These are phyloP conservation scores for Moesziomyces parantarcticus DNA, from an alignment of 1,284 basidiomycete genomes.

Conservation along the genomic window DNA sequence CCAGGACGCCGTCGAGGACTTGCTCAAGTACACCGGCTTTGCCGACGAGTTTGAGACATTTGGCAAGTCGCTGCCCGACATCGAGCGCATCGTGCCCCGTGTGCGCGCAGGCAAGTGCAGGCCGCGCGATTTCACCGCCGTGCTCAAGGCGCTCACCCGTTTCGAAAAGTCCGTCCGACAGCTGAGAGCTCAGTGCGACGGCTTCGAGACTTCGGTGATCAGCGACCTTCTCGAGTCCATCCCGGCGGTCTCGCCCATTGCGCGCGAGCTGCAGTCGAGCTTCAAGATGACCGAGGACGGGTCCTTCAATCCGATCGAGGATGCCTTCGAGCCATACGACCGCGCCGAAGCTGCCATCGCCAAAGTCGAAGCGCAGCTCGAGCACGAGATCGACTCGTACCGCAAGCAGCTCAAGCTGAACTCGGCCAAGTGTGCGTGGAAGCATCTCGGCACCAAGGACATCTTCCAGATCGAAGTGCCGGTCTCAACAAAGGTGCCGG, in stretches of 20 bases:
- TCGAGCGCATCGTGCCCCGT: slow-evolving; percentile 64
- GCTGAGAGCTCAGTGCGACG: slow-evolving; percentile 28
- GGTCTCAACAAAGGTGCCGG: slow-evolving; percentile 58
- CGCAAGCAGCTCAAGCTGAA: slow-evolving; percentile 54
- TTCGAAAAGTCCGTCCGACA: slow-evolving; percentile 42
- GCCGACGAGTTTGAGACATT: slow-evolving; percentile 57
- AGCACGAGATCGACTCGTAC: slow-evolving; percentile 49
- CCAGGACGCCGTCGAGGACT: slow-evolving; percentile 64
- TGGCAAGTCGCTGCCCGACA: slow-evolving; percentile 61
- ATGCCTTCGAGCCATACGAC: slow-evolving; percentile 57
- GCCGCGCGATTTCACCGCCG: slow-evolving; percentile 62
- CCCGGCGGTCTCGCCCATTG: slow-evolving; percentile 56
- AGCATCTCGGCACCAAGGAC: slow-evolving; percentile 67
- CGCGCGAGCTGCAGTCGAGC: slow-evolving; percentile 50
- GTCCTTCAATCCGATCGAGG: slow-evolving; percentile 58
- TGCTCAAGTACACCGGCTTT: slow-evolving; percentile 50
- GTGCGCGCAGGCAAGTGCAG: slow-evolving; percentile 64
- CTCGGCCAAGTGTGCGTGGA: slow-evolving; percentile 56
- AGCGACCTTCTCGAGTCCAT: slow-evolving; percentile 44
- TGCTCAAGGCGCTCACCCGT: slow-evolving; percentile 55
- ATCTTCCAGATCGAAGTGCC: slow-evolving; percentile 67
- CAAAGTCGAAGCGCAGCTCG: slow-evolving; percentile 57
- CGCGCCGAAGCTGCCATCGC: slow-evolving; percentile 50
- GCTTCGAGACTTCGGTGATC: slow-evolving; percentile 45
- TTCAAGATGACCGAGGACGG: slow-evolving; percentile 61